Conservation (phyloP, 2,329 filamentous ascomycete species). For the Elsinoe perseae region DNA sequence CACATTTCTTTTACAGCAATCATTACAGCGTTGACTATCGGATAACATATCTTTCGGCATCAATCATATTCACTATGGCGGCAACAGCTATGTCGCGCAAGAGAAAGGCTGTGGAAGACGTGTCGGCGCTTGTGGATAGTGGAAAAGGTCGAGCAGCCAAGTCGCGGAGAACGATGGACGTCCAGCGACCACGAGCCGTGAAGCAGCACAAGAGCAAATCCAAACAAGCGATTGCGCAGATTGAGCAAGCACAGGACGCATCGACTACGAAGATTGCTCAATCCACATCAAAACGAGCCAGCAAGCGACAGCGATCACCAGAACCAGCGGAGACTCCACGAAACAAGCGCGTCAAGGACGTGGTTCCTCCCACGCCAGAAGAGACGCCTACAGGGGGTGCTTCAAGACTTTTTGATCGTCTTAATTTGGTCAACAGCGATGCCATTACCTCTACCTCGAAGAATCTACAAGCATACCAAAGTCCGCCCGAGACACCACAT, state of each 20-base stretch:
- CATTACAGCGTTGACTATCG: slow-evolving; percentile 2
- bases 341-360: slow-evolving; percentile 29
- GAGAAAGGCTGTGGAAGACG: slow-evolving; percentile 8
- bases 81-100: slow-evolving; percentile 8
- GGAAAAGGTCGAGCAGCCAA: neutral
- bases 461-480: slow-evolving; percentile 24
- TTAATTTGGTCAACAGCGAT: slow-evolving; percentile 25
- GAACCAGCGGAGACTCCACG: slow-evolving; percentile 24
- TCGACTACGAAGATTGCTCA: neutral
- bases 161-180: neutral
- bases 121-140: neutral
- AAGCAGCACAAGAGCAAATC: neutral
- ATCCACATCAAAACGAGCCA: neutral
- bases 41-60: slow-evolving; percentile 4
- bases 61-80: slow-evolving; percentile 7
- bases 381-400: slow-evolving; percentile 32
- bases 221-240: neutral
- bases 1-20: neutral
- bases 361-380: slow-evolving; percentile 24
- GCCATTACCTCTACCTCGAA: slow-evolving; percentile 21
- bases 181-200: neutral
- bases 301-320: slow-evolving; percentile 17
- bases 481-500: slow-evolving; percentile 28
- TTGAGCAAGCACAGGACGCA: too few relatives aligned
- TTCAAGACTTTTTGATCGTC: slow-evolving; percentile 28